Base-by-base conservation (phyloP, 768 basidiomycete species). In the Panaeolus papilionaceus region DNA sequence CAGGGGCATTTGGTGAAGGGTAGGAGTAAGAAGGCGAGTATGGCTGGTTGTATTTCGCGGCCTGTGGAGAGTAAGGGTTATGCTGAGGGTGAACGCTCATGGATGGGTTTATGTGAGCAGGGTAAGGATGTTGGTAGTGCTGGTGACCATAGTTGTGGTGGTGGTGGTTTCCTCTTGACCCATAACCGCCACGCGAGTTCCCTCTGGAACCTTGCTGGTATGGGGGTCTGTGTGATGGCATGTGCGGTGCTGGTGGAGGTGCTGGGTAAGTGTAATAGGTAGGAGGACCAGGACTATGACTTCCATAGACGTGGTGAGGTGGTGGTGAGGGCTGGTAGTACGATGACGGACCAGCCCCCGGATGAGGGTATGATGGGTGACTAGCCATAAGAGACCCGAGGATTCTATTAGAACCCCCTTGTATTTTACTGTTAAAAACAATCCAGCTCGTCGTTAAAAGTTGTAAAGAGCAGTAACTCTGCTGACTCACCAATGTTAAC, bases 231-330 rank as follows among this genome's bases (percentile, higher is more conserved):
- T 76, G 74, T 12, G 75, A 61, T 67, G 80, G 81, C 76, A 83
- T 79, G 64, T 81, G 84, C 5, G 80, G 78, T 49, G 80, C 78
- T 51, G 82, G 76, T 44, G 80, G 74, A 20, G 72, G 72, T 49
- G 47, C n/a, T 10, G 47, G 20, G 68, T 79, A 76, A 14, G 71
- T 71, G 73, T 84, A 82, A 67, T 78, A 81, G 51, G 76, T 80
- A 66, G 77, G 79, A 47, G 78, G 77, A 28, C 72, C 74, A 9
- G 81, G 79, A 37, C 75, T 79, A 51, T 78, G 77, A 39, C 64
- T 76, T n/a, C 79, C 83, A 64, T 80, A 74, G 63, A 78, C 76
- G 62, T 77, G 79, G 63, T 73, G 74, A 14, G 76, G 73, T 3
- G 74, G 71, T 18, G 74, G 75, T 12, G 74, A 69, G 10, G 68